Base-by-base conservation (phyloP, 2,329 filamentous ascomycete genomes). In the Simplicillium aogashimaense region DNA sequence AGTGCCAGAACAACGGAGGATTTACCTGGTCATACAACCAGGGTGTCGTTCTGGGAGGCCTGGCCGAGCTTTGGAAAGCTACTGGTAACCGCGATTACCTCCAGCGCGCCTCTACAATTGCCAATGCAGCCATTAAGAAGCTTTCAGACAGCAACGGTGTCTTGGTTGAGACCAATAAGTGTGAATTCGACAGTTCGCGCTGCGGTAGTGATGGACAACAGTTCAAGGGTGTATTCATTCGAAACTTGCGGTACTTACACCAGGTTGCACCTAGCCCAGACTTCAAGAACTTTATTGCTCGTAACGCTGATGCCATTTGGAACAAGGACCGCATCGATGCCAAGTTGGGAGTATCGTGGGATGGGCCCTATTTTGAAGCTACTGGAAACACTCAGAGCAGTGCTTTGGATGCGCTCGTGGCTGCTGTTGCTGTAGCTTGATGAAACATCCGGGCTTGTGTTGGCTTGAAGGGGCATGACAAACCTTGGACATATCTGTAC, bases 221-320 rank as follows among this genome's bases (percentile, higher is more conserved):
- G 51, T 87, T 86, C 69, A 86, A 87, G 58, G 83, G 83, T 5
- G 66, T 86, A 29, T 84, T 86, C 45, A 67, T 74, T 13, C 70
- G 80, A 18, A 83, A 83, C 51, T 60, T 86, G 16, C 66, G 69
- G 30, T 70, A 73, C 41, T 58, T 87, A 28, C 64, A 81, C 20
- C 51, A 60, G 1, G 70, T 58, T 3, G 68, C 67, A 1, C 72
- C 73, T 0, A 60, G 70, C 32, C 54, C 63, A 6, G 55, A 55
- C 10, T 81, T 78, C 50, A 62, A 58, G 13, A 53, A 60, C 2
- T 78, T 80, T 40, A 72, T 86, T 41, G 55, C 67, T 37, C 61
- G 57, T 29, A 86, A 83, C 43, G 81, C 81, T 10, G 64, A 81
- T 45, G 72, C 70, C 37, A 77, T 86, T 43, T 86, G 81, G 81